Conservation (phyloP, 2,329 filamentous ascomycete species). For the Botrytis deweyae region DNA sequence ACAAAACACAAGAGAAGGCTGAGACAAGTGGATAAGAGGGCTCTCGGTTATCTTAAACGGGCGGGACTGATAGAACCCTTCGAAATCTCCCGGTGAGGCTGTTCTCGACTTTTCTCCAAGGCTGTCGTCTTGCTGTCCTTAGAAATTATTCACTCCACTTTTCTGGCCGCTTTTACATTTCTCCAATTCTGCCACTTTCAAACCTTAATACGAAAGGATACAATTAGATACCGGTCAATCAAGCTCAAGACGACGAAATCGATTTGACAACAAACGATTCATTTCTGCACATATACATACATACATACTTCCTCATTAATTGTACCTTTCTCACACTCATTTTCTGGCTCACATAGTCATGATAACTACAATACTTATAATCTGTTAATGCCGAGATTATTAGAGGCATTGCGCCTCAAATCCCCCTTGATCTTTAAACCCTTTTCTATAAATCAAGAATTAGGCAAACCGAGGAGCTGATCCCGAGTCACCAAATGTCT, state of each 20-base stretch:
- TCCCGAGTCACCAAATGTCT: constrained; percentile 52
- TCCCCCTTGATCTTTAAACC: constrained; percentile 24
- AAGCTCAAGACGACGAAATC: constrained; percentile 10
- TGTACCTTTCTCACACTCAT: not conserved
- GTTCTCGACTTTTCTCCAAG: not conserved
- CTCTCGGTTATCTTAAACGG: constrained; percentile 8
- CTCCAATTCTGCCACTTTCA: constrained; percentile 9
- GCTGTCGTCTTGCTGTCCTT: not conserved
- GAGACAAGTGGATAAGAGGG: constrained; percentile 1
- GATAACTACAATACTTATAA: constrained; percentile 24
- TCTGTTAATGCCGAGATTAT: constrained; percentile 39
- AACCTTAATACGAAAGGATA: constrained; percentile 10
- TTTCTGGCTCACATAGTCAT: constrained; percentile 31
- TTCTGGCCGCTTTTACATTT: constrained; percentile 20
- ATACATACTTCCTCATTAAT: not conserved
- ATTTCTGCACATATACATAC: not conserved
- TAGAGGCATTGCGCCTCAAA: constrained; percentile 40
- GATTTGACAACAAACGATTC: not conserved
- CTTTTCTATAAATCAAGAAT: constrained; percentile 22
- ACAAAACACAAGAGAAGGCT: not conserved
- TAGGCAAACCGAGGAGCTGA: constrained; percentile 19
- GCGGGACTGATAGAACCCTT: not conserved
- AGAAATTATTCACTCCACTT: constrained; percentile 9
- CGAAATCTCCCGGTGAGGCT: constrained; percentile 1
- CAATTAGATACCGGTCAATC: not conserved